Percentiles rank a stretch among this genome's conserved stretches.
phyloP scores from a whole-genome alignment of 1,284 basidiomycete genomes.

The Marasmius oreades region DNA sequence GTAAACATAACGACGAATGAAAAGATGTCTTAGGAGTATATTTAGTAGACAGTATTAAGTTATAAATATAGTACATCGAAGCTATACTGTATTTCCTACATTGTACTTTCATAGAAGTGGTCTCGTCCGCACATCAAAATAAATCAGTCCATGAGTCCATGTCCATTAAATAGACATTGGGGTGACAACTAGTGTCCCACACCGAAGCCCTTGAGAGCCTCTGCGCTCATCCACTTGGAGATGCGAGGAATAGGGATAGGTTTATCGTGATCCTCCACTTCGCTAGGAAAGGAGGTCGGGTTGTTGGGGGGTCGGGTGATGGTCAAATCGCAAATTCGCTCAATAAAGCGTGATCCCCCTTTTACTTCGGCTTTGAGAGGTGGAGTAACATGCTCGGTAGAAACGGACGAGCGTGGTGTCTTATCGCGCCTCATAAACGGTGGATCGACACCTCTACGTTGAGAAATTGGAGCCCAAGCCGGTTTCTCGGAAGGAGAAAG shows the following conservation, averaged over 20 bases:
- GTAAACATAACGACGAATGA: neutral
- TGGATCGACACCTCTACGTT: conserved; percentile 51
- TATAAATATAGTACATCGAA: too few species aligned
- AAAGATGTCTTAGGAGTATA: neutral
- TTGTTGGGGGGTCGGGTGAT: conserved; percentile 24
- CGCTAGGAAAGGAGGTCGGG: conserved; percentile 36
- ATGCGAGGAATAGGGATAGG: conserved; percentile 50
- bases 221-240: conserved; percentile 57
- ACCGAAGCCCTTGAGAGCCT: conserved; percentile 25
- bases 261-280: conserved; percentile 44
- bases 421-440: conserved; percentile 27
- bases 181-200: neutral
- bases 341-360: conserved; percentile 35
- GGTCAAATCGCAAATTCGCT: conserved; percentile 32
- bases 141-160: neutral
- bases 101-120: neutral
- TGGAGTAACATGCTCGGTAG: conserved; percentile 9
- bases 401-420: neutral
- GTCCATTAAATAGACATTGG: neutral
- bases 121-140: neutral
- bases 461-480: conserved; percentile 39
- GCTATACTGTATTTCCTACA: neutral
- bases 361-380: conserved; percentile 18
- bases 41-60: too few species aligned
- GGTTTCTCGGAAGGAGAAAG: conserved; percentile 26